Base-by-base conservation (phyloP, 768 basidiomycete genomes). In the Lentinula aciculospora region DNA sequence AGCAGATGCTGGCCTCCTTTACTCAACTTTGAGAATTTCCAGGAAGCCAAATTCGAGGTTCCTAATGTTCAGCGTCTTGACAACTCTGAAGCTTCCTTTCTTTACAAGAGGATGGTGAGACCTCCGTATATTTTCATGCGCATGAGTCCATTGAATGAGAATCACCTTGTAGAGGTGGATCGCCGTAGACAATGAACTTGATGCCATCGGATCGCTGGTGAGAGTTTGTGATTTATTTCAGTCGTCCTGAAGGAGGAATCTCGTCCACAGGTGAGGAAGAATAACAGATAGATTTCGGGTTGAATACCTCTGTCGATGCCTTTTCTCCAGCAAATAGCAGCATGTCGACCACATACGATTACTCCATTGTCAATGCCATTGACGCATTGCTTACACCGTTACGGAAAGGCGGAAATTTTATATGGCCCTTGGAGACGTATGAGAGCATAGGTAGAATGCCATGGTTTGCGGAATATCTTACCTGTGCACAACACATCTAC, bases 21-120 rank as follows among this genome's bases (percentile, higher is more conserved):
- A 13, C 39, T 56, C 40, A 44, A 40, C 29, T 56, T 56, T 23
- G 54, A 44, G 12, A 42, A 44, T 25, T 5, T 56, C 36, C 54
- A 56, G 27, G 54, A 55, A 37, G 54, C 54, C n/a, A 31, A 56
- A 21, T 12, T 56, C 1, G 54, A 56, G 21, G 40, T 56, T 19
- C 54, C 54, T 12, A 42, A 28, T 55, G 54, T 45, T 4, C 21
- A 56, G 39, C 39, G 54, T 0, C 42, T 56, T 7, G 15, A 25
- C 0, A 44, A 21, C 40, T 56, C 54, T 9, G 40, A 34, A 25
- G 6, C 27, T 15, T 21, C 54, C 6, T 56, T 56, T 29, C 28
- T 56, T 1, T 54, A 54, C 28, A 54, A 54, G 12, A 29, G 21
- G 50, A 27, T 29, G 9, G 13, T 32, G 17, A 32, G 31, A 6